A percentile compares a stretch with the other conserved stretches of the same genome.
Evolutionary conservation across 441 rosid species (phyloP).

Genomic region (Hypseocharis bilobata): DNA sequence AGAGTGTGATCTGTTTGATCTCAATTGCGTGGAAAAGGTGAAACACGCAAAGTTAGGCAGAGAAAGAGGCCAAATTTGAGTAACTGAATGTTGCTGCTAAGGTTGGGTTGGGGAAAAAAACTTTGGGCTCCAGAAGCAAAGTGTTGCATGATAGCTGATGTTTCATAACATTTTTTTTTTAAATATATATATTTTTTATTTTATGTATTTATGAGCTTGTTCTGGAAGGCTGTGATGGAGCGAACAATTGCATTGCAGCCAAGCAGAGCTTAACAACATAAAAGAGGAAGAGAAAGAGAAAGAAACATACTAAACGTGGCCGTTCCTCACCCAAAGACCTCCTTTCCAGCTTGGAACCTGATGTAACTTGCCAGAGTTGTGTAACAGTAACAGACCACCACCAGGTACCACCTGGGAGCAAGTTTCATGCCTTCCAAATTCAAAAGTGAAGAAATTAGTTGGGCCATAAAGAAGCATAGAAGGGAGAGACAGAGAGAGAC

Average conservation of each 20-base stretch:
- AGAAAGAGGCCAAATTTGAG: slow-evolving; percentile 4
- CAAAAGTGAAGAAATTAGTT: not conserved
- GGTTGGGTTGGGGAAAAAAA: not conserved
- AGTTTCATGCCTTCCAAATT: not conserved
- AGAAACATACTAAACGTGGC: not conserved
- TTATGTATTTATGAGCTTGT: not conserved
- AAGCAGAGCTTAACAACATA: not conserved
- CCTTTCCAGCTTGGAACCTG: slow-evolving; percentile 1
- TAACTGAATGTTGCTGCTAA: not conserved
- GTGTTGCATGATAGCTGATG: not conserved
- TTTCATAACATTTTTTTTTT: too few relatives aligned
- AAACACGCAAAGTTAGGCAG: not conserved
- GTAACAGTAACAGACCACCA: too few relatives aligned
- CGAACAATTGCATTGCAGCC: not conserved
- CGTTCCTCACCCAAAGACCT: not conserved
- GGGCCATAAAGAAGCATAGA: not conserved
- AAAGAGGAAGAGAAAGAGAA: not conserved
- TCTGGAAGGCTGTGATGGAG: not conserved
- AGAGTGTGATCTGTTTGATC: not conserved
- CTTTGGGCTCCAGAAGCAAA: slow-evolving; percentile 1
- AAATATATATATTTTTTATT: too few relatives aligned
- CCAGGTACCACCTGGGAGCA: too few relatives aligned
- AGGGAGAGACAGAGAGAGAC: too few relatives aligned
- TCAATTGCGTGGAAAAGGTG: slow-evolving; percentile 6
- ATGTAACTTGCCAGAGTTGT: slow-evolving; percentile 2